Percentiles rank a stretch among this genome's conserved stretches.
phyloP scores from a whole-genome alignment of 2,329 filamentous ascomycete genomes.

The Sarocladium oryzae region DNA sequence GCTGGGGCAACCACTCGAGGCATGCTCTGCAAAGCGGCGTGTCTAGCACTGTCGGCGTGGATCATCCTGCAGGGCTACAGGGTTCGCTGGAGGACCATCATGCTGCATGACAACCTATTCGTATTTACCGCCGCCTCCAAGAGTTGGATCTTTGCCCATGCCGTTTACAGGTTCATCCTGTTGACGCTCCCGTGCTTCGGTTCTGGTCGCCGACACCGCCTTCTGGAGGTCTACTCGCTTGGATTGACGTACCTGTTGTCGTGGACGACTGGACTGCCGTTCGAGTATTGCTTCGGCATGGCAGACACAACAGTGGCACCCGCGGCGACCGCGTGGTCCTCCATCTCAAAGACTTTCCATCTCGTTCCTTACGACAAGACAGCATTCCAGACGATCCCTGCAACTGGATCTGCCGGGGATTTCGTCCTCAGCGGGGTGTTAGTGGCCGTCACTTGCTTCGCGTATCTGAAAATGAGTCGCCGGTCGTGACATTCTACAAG shows the following conservation, averaged over 20 bases:
- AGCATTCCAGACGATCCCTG: not conserved
- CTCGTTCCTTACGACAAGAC: constrained; percentile 8
- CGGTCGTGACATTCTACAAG: not conserved
- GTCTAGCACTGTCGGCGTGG: constrained; percentile 8
- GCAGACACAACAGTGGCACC: constrained; percentile 11
- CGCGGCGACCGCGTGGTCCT: constrained; percentile 10
- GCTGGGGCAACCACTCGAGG: constrained; percentile 10
- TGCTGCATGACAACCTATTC: constrained; percentile 9
- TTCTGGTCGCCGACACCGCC: constrained; percentile 6
- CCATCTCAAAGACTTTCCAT: constrained; percentile 8
- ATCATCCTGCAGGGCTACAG: constrained; percentile 9
- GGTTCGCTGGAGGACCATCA: constrained; percentile 6
- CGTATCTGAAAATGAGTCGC: not conserved
- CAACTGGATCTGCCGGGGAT: not conserved
- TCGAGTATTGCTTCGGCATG: constrained; percentile 13
- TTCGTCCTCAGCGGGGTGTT: not conserved
- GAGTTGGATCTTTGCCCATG: constrained; percentile 11
- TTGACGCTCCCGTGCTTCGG: constrained; percentile 10
- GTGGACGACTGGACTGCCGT: constrained; percentile 6
- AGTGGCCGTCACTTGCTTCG: not conserved
- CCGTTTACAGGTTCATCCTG: constrained; percentile 11
- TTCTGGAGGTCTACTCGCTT: constrained; percentile 11
- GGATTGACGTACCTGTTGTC: constrained; percentile 7
- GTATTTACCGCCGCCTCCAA: constrained; percentile 11
- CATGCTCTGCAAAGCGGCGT: constrained; percentile 7